Conservation (phyloP, 148 eudicot genomes). For the Vaccinium macrocarpon region DNA sequence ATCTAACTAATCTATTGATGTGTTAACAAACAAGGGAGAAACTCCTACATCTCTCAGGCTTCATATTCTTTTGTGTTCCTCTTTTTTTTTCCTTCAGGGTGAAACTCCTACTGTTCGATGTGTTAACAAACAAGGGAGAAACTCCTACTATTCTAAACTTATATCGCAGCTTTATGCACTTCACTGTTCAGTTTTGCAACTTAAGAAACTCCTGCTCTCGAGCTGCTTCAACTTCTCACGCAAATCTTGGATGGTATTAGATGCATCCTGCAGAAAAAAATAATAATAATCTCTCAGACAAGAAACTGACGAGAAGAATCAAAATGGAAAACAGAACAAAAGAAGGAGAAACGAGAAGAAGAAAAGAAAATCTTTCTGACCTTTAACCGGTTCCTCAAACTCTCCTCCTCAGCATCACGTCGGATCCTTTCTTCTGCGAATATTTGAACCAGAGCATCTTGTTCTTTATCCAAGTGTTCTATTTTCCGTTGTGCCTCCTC, state of each 20-base stretch:
- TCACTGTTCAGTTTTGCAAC: constrained; percentile 23
- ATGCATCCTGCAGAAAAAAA: constrained; percentile 51
- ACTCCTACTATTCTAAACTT: background rate
- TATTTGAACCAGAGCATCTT: constrained; percentile 53
- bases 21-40: background rate
- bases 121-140: too few species aligned
- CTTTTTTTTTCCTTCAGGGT: background rate
- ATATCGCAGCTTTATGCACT: background rate
- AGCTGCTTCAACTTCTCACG: constrained; percentile 43
- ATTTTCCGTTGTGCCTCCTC: constrained; percentile 38
- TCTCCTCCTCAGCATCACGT: constrained; percentile 60
- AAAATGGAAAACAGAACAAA: background rate
- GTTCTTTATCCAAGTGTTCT: constrained; percentile 58
- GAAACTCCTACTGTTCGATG: background rate
- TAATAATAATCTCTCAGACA: background rate
- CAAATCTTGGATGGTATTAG: constrained; percentile 57
- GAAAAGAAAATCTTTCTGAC: constrained; percentile 25
- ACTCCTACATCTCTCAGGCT: background rate
- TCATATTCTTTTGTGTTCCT: background rate
- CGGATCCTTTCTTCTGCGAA: constrained; percentile 73
- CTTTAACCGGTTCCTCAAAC: constrained; percentile 53
- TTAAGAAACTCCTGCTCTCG: constrained; percentile 26
- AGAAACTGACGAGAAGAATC: background rate
- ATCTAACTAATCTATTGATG: background rate
- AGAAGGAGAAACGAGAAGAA: background rate